Evolutionary conservation across 495 filamentous ascomycete genomes (phyloP).

Genomic region (Geoglossum glabrum): DNA sequence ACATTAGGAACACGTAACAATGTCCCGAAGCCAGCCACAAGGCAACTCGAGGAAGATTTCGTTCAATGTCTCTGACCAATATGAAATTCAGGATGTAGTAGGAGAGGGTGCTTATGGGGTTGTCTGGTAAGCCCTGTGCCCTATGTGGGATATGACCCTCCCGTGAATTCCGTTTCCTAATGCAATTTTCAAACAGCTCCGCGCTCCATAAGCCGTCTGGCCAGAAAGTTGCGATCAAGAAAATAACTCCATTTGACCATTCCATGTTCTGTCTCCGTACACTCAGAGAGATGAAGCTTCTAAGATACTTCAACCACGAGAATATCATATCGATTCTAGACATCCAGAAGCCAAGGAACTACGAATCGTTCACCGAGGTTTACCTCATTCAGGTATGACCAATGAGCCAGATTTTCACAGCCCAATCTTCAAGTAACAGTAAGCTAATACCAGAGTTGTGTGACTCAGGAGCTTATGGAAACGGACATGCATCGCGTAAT

Average conservation of each 20-base stretch:
- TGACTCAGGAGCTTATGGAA: conserved; percentile 83
- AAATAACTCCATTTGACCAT: conserved; percentile 98
- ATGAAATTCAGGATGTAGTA: conserved; percentile 98
- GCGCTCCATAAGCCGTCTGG: conserved; percentile 95
- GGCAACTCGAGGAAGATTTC: conserved; percentile 79
- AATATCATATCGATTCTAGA: conserved; percentile 99
- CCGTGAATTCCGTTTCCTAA: background rate
- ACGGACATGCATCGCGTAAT: conserved; percentile 99
- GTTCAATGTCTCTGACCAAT: conserved; percentile 99
- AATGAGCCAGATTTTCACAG: background rate
- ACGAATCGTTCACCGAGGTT: conserved; percentile 91
- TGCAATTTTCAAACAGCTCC: conserved; percentile 35
- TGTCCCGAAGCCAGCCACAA: conserved; percentile 2
- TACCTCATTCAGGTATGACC: conserved; percentile 83
- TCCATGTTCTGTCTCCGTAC: conserved; percentile 98
- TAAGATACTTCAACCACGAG: conserved; percentile 99
- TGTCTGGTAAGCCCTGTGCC: conserved; percentile 85
- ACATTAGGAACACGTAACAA: background rate
- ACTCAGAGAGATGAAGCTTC: conserved; percentile 95
- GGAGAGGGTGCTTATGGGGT: conserved; percentile 98
- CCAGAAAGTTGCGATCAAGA: conserved; percentile 99
- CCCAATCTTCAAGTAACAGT: background rate
- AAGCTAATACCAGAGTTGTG: background rate
- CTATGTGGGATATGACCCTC: background rate
- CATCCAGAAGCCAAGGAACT: conserved; percentile 93